Evolutionary conservation across 768 basidiomycete genomes (phyloP).

Genomic region (Serendipita sp.): DNA sequence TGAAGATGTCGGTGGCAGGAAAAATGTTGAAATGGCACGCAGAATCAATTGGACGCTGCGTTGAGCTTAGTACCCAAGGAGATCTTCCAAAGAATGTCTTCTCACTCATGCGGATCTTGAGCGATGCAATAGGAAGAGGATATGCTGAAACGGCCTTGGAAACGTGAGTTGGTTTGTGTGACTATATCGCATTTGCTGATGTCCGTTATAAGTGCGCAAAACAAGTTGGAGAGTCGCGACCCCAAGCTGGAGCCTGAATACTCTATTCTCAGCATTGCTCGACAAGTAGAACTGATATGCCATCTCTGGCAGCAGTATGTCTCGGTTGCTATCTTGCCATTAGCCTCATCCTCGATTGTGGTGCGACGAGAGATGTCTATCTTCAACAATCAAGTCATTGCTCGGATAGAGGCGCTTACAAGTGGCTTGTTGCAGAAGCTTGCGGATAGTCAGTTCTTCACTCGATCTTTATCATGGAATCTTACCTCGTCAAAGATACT

Average conservation of each 20-base stretch:
- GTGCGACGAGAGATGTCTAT: conserved; percentile 82
- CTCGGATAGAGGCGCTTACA: conserved; percentile 65
- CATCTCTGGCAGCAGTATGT: conserved; percentile 97
- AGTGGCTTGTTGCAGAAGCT: conserved; percentile 68
- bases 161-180: conserved; percentile 45
- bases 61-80: conserved; percentile 64
- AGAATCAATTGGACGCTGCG: conserved; percentile 86
- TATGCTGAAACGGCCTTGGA: conserved; percentile 89
- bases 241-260: conserved; percentile 60
- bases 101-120: conserved; percentile 62
- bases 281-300: conserved; percentile 67
- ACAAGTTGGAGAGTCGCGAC: conserved; percentile 58
- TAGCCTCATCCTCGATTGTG: conserved; percentile 73
- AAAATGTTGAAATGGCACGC: conserved; percentile 96
- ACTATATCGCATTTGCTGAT: background rate
- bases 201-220: conserved; percentile 36
- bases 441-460: conserved; percentile 48
- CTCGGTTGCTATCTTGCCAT: conserved; percentile 74
- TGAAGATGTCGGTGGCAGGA: conserved; percentile 65
- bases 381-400: conserved; percentile 79
- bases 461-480: background rate
- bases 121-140: conserved; percentile 65
- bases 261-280: conserved; percentile 53
- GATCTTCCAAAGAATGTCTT: conserved; percentile 92
- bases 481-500: conserved; percentile 33